A percentile compares a stretch with the other conserved stretches of the same genome.
phyloP scores from a whole-genome alignment of 1,284 basidiomycete genomes.

The Pyrrhoderma lamaoense region DNA sequence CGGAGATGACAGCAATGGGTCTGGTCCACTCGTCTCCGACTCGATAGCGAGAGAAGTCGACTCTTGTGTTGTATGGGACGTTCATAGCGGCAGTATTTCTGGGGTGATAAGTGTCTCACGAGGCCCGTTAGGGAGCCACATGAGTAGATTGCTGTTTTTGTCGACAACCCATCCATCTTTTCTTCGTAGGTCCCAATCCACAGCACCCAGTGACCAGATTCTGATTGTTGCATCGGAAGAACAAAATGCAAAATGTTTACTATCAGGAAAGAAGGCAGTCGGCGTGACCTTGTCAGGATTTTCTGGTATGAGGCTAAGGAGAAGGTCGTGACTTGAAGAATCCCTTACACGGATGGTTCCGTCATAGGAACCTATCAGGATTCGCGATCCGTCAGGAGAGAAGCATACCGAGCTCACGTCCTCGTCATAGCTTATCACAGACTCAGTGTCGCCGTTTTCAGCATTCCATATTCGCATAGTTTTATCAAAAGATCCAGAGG shows the following conservation, averaged over 20 bases:
- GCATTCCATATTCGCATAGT: not conserved
- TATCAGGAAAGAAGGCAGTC: constrained; percentile 85
- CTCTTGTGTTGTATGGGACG: no score
- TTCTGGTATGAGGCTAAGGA: no score
- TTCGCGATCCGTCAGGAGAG: constrained; percentile 5
- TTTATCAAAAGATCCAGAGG: not conserved
- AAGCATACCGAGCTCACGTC: constrained; percentile 10
- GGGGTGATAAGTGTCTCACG: no score
- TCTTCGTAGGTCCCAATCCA: no score
- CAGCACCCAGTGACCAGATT: no score
- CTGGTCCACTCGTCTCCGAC: no score
- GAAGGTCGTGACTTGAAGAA: not conserved
- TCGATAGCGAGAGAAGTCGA: no score
- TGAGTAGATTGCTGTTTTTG: no score
- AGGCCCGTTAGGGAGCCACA: no score
- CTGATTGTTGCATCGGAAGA: constrained; percentile 69
- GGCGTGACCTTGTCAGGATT: constrained; percentile 68
- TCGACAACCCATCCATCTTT: no score
- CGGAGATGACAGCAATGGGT: no score
- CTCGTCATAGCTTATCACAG: not conserved
- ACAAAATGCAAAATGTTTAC: constrained; percentile 77
- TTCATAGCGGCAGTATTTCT: no score
- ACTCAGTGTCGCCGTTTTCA: not conserved
- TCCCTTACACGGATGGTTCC: constrained; percentile 9
- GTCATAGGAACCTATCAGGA: constrained; percentile 1